Evolutionary conservation across 805 yeast genomes (phyloP), one percentile per base, ranked within the genome.

Genomic region (Yamadazyma olivae): DNA sequence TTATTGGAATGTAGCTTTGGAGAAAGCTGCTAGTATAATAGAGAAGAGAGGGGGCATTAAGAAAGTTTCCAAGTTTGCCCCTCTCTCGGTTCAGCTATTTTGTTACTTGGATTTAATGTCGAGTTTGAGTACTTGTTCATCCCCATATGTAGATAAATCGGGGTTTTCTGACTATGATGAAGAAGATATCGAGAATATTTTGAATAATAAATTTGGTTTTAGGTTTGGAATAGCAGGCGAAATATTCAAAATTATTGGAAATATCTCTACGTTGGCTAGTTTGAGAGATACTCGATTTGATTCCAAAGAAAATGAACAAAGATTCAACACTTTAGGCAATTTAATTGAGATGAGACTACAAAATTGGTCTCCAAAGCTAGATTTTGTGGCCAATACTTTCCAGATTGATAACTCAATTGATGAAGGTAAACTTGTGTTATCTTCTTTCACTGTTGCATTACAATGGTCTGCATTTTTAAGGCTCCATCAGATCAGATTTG

Each of bases 171-270:
- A 35, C 12, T 36, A 39, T 24, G 40, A 36, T 12, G 47, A 38
- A 22, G 39, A 35, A 13, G 50, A 50, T 27, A 44, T 53, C 14
- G 50, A 48, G 21, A 40, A 35, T 9, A 39, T 51, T 8, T 36
- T 56, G 12, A 53, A 54, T 35, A 43, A 46, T 29, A 53, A 49
- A 22, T 46, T 53, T 30, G 59, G 59, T 4, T 54, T 56, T 39
- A 50, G 45, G 30, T 53, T 51, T 36, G 61, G 61, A 6, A 50
- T 56, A 12, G 58, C 54, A 6, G 61, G 61, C 3, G 58, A 56
- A 24, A 48, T 55, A 6, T 53, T 49, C 44, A 55, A 45, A n/a
- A 44, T 41, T 3, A 39, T 54, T 41, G 59, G 59, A 5, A 53
- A 50, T 33, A 54, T 54, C 12, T 50, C 56, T 5, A 52, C 59